phyloP scores from a whole-genome alignment of 192 early-diverging fungal genomes.

The Cladochytrium replicatum region DNA sequence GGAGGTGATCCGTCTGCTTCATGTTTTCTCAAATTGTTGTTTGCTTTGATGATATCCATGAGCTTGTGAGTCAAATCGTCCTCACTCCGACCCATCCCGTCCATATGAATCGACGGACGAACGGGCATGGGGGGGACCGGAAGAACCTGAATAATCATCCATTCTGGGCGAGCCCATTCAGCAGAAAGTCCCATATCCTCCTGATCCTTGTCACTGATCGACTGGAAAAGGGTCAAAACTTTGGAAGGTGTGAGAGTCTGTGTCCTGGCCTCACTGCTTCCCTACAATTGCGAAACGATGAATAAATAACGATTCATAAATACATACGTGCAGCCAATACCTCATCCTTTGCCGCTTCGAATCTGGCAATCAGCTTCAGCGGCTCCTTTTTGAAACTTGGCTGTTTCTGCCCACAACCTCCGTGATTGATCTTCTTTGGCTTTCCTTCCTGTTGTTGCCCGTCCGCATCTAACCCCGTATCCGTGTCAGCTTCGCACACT shows the following conservation, averaged over 20 bases:
- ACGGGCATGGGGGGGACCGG: slow-evolving; percentile 95
- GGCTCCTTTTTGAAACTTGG: slow-evolving; percentile 74
- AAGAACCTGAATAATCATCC: slow-evolving; percentile 93
- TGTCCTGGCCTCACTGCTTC: slow-evolving; percentile 20
- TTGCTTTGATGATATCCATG: slow-evolving; percentile 87
- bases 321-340: too few species aligned
- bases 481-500: slow-evolving; percentile 63
- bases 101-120: slow-evolving; percentile 91
- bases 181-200: slow-evolving; percentile 76
- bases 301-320: not conserved
- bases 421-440: slow-evolving; percentile 55
- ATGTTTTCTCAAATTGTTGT: slow-evolving; percentile 66
- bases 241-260: slow-evolving; percentile 54
- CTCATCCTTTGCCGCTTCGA: slow-evolving; percentile 24
- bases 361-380: slow-evolving; percentile 50
- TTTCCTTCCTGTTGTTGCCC: slow-evolving; percentile 22
- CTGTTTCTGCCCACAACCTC: slow-evolving; percentile 78
- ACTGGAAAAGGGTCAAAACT: slow-evolving; percentile 73
- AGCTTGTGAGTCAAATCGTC: slow-evolving; percentile 97
- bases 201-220: slow-evolving; percentile 79
- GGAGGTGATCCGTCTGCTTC: slow-evolving; percentile 80
- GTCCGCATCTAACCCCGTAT: slow-evolving; percentile 18
- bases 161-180: slow-evolving; percentile 91
- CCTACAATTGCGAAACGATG: slow-evolving; percentile 11
- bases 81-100: slow-evolving; percentile 72